Percentiles rank a stretch among this genome's conserved stretches.
Evolutionary conservation across 441 rosid species (phyloP).

Genomic region (Melastoma candidum): DNA sequence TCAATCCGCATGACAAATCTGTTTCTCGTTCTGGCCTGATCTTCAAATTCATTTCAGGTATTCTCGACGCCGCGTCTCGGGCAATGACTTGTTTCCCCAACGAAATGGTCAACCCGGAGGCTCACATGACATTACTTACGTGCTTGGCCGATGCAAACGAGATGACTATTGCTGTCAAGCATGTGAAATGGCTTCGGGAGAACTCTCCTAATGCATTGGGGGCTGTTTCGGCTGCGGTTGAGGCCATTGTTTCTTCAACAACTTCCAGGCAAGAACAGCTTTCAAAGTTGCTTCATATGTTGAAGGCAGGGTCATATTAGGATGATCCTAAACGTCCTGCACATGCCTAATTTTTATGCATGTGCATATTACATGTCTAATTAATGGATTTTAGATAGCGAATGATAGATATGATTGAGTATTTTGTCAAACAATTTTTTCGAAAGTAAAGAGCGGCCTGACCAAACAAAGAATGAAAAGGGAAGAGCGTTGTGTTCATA

Average conservation of each 20-base stretch:
- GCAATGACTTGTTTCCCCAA: slow-evolving; percentile 30
- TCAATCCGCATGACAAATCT: no score
- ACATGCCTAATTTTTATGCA: no score
- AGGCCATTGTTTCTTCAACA: slow-evolving; percentile 31
- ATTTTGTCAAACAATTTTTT: background rate
- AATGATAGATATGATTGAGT: no score
- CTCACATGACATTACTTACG: slow-evolving; percentile 57
- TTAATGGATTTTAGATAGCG: no score
- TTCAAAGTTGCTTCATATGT: slow-evolving; percentile 24
- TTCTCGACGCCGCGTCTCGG: slow-evolving; percentile 41
- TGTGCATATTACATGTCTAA: no score
- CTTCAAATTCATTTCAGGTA: slow-evolving; percentile 33
- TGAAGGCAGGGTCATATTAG: slow-evolving; percentile 8
- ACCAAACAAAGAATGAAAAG: background rate
- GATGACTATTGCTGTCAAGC: slow-evolving; percentile 38
- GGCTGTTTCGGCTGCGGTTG: slow-evolving; percentile 32
- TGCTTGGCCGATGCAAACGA: slow-evolving; percentile 50
- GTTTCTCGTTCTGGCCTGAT: background rate
- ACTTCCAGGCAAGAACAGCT: slow-evolving; percentile 38
- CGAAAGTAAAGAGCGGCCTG: background rate
- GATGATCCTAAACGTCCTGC: no score
- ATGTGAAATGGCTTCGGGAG: slow-evolving; percentile 39
- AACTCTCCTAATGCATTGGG: slow-evolving; percentile 33
- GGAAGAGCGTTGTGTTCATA: background rate
- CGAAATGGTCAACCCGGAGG: slow-evolving; percentile 29